Base-by-base conservation (phyloP, 139 green algal genomes). In the Chloropicon primus region DNA sequence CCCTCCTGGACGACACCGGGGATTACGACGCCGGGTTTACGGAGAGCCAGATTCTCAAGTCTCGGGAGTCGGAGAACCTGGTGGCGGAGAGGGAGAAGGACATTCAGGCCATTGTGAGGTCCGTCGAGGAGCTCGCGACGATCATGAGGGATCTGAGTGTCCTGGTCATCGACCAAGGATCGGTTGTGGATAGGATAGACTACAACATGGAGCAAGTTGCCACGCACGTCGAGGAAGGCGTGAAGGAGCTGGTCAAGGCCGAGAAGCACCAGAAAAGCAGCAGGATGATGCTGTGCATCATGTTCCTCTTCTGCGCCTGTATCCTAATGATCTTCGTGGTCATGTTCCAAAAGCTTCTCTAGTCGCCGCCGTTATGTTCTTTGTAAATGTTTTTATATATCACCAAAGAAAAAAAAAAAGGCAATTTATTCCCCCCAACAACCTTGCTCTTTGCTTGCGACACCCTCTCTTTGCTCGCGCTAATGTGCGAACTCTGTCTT, bases 161-260 rank as follows among this genome's bases (percentile, higher is more conserved):
- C 3, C 84, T 99, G 26, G 94, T 99, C n/a, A 96, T 99, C 71
- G 95, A 99, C 77, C 94, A 99, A 85, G 95, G 95, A 73, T 97
- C 91, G 24, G 90, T 99, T 29, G 83, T 99, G 74, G 95, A 99
- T 82, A 84, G 95, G 25, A 96, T 96, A 77, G 92, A 96, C 74
- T 96, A 96, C 82, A 96, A 96, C 84, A 90, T 96, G 79, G 87
- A 96, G 75, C 80, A 92, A 78, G 85, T 87, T 2, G 72, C 54
- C 0, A 80, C 74, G 25, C 88, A 84, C 62, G 86, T 98, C 29
- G 91, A 96, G n/a, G 85, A 94, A 72, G 95, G 94, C 2, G 86
- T 97, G 54, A 86, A 89, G 81, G 79, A 98, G 86, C 80, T 99
- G 22, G 75, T 89, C 21, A 87, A 88, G 73, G 95, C 95, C 25